Evolutionary conservation across 2,329 filamentous ascomycete species (phyloP).

Genomic region (Ophiocordyceps camponoti-saundersi): DNA sequence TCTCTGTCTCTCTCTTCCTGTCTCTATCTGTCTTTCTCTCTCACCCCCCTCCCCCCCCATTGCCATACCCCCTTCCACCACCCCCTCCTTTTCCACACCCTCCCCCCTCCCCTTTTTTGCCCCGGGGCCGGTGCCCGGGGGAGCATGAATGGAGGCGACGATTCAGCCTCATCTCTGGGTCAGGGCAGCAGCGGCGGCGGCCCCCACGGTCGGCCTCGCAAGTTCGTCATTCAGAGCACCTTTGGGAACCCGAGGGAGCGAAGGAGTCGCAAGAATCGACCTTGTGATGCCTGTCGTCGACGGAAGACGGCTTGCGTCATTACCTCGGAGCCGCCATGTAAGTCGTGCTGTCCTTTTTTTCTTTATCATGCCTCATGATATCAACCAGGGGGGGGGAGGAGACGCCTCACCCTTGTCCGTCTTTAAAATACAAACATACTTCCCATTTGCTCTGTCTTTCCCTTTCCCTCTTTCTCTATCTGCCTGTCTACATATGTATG

Average conservation of each 20-base stretch:
- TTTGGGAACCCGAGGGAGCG: slow-evolving; percentile 21
- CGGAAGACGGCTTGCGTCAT: slow-evolving; percentile 31
- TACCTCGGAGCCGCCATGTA: slow-evolving; percentile 24
- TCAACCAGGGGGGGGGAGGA: too few species aligned
- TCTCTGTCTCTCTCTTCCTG: too few species aligned
- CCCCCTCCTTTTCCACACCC: too few species aligned
- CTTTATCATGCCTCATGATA: background rate
- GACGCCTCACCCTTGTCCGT: too few species aligned
- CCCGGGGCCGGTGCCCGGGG: background rate
- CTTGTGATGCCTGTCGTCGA: slow-evolving; percentile 26
- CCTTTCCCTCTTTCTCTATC: too few species aligned
- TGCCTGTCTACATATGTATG: background rate
- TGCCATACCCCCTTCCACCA: too few species aligned
- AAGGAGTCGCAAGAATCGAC: slow-evolving; percentile 26
- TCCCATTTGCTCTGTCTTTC: too few species aligned
- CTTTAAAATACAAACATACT: too few species aligned
- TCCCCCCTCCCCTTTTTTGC: too few species aligned
- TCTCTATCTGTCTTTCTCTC: too few species aligned
- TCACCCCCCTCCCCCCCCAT: too few species aligned
- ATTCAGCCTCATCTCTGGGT: background rate
- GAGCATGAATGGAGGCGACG: slow-evolving; percentile 1
- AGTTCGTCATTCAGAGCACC: slow-evolving; percentile 23
- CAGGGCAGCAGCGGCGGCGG: background rate
- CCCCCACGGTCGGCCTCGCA: slow-evolving; percentile 10
- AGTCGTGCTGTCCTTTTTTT: too few species aligned